Base-by-base conservation (phyloP, 176 grass and related monocot genomes). In the Aechmea fasciata region DNA sequence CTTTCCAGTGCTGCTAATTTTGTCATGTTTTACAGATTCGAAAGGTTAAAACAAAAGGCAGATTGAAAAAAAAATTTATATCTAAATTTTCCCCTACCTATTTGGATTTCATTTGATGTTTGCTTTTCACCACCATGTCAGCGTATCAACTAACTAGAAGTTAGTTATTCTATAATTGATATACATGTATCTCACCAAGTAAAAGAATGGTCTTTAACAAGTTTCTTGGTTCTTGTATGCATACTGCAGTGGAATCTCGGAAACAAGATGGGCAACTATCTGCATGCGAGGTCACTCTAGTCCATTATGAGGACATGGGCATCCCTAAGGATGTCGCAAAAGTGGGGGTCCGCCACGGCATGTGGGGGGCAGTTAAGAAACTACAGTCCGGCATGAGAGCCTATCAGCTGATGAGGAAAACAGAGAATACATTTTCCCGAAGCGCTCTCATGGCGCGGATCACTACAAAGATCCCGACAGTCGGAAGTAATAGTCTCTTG, bases 331-430 rank as follows among this genome's bases (percentile, higher is more conserved):
- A 99, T 71, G 90, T 99, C 9, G 95, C 95, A 13, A 93, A 90
- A 66, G 72, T 99, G 48, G 82, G 87, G 48, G 87, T 99, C 23
- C 95, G 90, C 15, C 95, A 99, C 1, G 90, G 95, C 19, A 99
- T 99, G 94, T 99, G 94, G 94, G 89, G 89, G 69, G 94, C 94
- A 63, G 89, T 99, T 11, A 90, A 93, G 73, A 99, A 83, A 68
- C 74, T 99, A 62, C 94, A 99, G 53, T 84, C 87, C 1, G 94
- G 94, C 11, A 85, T 99, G 70, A 84, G 94, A 82, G 79, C 82
- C 3, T 99, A 99, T 66, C 94, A 99, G 77, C 67, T 78, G 59
- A 80, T 78, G 62, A 85, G 84, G 68, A 55, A 48, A 48, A 51
- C 73, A 50, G 88, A 87, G 29, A 72, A 63, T 51, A 74, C 69